phyloP scores from a whole-genome alignment of 1,284 basidiomycete genomes.

The Ustilago sp. region DNA sequence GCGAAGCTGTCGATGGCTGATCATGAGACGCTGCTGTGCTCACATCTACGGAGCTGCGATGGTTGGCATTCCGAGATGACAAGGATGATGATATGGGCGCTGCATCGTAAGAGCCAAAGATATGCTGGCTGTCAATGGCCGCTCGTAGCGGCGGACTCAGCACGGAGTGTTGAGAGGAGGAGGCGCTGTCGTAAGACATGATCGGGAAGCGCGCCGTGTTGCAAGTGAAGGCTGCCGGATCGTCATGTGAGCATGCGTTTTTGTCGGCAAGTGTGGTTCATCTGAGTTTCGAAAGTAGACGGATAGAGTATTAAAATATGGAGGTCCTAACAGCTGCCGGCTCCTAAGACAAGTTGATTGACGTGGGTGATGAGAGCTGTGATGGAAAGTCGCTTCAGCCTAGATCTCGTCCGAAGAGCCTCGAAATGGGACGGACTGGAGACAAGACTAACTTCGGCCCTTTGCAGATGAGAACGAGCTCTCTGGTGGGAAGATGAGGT shows the following conservation, averaged over 20 bases:
- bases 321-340: not conserved
- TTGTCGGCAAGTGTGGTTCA: not conserved
- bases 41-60: slow-evolving; percentile 6
- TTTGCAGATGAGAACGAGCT: not conserved
- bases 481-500: not conserved
- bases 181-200: slow-evolving; percentile 38
- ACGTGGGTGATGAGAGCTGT: too few species aligned
- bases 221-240: not conserved
- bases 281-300: not conserved
- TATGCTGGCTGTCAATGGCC: slow-evolving; percentile 43
- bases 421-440: too few species aligned
- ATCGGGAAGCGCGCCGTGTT: slow-evolving; percentile 13
- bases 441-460: not conserved
- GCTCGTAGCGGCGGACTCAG: slow-evolving; percentile 44
- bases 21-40: slow-evolving; percentile 6
- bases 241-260: slow-evolving; percentile 24
- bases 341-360: too few species aligned
- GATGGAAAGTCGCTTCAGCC: too few species aligned
- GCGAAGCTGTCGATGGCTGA: slow-evolving; percentile 2
- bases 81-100: not conserved
- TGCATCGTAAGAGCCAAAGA: slow-evolving; percentile 25
- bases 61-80: slow-evolving; percentile 3
- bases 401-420: too few species aligned
- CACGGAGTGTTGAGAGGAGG: slow-evolving; percentile 33
- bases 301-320: not conserved